A percentile compares a stretch with the other conserved stretches of the same genome.
Evolutionary conservation across 2,329 filamentous ascomycete species (phyloP).

Genomic region (Pyricularia sp.): DNA sequence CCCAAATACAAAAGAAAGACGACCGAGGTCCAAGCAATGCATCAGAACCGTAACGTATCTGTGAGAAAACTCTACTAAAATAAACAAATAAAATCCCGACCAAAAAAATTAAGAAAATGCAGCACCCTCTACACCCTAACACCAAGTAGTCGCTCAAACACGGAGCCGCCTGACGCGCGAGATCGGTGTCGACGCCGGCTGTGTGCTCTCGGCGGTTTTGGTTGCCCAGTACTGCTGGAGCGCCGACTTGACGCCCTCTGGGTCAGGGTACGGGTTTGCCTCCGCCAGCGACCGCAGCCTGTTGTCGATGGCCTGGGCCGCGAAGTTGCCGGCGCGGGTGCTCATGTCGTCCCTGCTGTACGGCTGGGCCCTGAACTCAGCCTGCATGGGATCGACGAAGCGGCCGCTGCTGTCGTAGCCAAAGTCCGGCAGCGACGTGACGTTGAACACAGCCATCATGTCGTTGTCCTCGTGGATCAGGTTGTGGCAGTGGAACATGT

Average conservation of each 20-base stretch:
- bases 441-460: slow-evolving; percentile 38
- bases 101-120: not conserved
- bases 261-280: slow-evolving; percentile 17
- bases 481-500: slow-evolving; percentile 41
- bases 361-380: slow-evolving; percentile 20
- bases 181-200: not conserved
- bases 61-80: not conserved
- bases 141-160: not conserved
- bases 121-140: not conserved
- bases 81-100: not conserved
- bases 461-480: slow-evolving; percentile 34
- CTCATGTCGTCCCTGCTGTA: slow-evolving; percentile 16
- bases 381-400: slow-evolving; percentile 27
- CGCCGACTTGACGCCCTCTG: slow-evolving; percentile 13
- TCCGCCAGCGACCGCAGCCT: slow-evolving; percentile 15
- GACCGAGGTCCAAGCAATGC: not conserved
- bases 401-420: slow-evolving; percentile 25
- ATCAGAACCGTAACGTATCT: not conserved
- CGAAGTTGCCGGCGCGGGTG: slow-evolving; percentile 13
- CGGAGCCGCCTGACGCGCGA: not conserved
- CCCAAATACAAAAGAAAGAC: not conserved
- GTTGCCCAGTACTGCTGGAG: slow-evolving; percentile 17
- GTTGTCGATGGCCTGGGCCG: slow-evolving; percentile 12
- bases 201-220: not conserved
- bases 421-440: slow-evolving; percentile 24